phyloP scores from a whole-genome alignment of 495 filamentous ascomycete genomes.

The Amphirosellinia nigrospora region DNA sequence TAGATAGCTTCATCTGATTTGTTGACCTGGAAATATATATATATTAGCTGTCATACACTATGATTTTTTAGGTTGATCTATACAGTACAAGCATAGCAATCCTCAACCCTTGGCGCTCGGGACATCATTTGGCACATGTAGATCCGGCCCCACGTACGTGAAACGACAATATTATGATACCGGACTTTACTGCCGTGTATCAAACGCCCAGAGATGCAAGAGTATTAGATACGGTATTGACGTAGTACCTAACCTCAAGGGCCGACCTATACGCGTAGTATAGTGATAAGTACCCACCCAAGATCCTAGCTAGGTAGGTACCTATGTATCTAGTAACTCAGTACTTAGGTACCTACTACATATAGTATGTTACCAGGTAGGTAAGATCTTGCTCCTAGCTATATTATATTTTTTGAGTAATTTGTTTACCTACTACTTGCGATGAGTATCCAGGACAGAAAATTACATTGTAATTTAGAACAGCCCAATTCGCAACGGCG shows the following conservation, averaged over 20 bases:
- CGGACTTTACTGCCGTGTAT: conserved; percentile 16
- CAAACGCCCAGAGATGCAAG: not conserved
- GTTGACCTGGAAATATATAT: not conserved
- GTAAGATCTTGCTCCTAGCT: too few species aligned
- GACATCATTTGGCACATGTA: conserved; percentile 10
- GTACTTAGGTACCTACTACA: not conserved
- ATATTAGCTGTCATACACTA: not conserved
- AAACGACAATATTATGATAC: conserved; percentile 21
- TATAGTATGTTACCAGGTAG: not conserved
- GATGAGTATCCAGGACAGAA: not conserved
- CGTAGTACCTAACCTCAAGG: not conserved
- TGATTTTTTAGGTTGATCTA: too few species aligned
- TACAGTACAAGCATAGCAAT: too few species aligned
- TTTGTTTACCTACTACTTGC: not conserved
- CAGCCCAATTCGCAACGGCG: not conserved
- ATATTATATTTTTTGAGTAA: not conserved
- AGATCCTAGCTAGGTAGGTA: too few species aligned
- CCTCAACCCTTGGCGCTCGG: too few species aligned
- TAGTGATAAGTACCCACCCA: too few species aligned
- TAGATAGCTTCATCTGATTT: not conserved
- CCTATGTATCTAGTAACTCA: too few species aligned
- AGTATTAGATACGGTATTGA: not conserved
- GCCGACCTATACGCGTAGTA: too few species aligned
- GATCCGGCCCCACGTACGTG: conserved; percentile 21
- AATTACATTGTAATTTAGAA: not conserved